These are phyloP conservation scores for Atkinsonella hypoxylon DNA, from an alignment of 2,329 filamentous ascomycete genomes.

Conservation along the genomic window DNA sequence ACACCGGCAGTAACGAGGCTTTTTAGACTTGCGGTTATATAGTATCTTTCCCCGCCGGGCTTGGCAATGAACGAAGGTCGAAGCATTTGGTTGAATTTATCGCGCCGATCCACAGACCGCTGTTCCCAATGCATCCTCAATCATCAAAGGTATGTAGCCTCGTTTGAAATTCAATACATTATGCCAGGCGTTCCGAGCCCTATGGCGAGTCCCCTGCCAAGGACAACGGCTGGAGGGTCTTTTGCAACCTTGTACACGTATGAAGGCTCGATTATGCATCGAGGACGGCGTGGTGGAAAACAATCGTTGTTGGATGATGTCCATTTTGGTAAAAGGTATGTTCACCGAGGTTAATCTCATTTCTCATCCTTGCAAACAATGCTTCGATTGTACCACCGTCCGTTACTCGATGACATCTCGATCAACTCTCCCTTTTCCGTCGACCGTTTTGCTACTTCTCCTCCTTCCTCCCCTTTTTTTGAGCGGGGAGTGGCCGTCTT, in stretches of 20 bases:
- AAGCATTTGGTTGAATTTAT: background rate
- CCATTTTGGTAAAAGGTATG: conserved; percentile 4
- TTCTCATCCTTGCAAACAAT: conserved; percentile 3
- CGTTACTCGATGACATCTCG: background rate
- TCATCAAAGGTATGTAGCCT: conserved; percentile 4
- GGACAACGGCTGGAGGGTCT: background rate
- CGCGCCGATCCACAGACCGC: background rate
- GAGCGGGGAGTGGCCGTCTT: too few species aligned
- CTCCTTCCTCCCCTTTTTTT: background rate
- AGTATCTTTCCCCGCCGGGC: background rate
- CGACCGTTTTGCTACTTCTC: too few species aligned
- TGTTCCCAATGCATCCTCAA: conserved; percentile 7
- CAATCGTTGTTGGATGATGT: background rate
- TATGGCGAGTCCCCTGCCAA: background rate
- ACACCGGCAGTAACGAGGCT: too few species aligned
- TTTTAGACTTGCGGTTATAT: background rate
- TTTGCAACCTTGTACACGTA: background rate
- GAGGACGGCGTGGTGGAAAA: background rate
- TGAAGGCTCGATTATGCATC: background rate
- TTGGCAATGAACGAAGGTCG: background rate
- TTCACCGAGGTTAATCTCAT: conserved; percentile 3
- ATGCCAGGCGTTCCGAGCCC: background rate
- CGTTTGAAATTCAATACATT: background rate
- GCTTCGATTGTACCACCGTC: background rate
- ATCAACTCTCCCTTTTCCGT: too few species aligned